Evolutionary conservation across 2,329 filamentous ascomycete species (phyloP), one percentile per base, ranked within the genome.

Genomic region (Stromatinia cepivora): DNA sequence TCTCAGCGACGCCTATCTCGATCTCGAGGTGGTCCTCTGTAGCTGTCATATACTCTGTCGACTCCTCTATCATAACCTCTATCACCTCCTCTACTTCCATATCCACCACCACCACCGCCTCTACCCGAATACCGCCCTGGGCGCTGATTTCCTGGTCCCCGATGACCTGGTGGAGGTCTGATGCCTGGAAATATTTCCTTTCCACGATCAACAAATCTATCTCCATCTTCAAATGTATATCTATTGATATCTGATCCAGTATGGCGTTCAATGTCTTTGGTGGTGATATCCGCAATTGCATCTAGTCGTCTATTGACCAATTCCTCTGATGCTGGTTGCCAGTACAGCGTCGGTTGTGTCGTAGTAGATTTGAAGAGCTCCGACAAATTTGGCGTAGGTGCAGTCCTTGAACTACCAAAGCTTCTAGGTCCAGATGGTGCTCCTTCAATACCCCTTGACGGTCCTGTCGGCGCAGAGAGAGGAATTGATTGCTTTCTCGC

Each of bases 141-240:
- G 11, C 39, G 57, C 28, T 56, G 62, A 45, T 25, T 53, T 57
- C 50, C 53, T 52, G 71, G 68, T 67, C 77, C 79, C 69, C 75
- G 77, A 46, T 81, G 80, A 13, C 81, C 79, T 28, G 79, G 80
- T 28, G 87, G 87, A 34, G 86, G 87, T 34, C 87, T 82, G 71
- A 90, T 88, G 22, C 87, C 87, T 61, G 87, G 81, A 76, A 90
- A 90, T 50, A 89, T 87, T 77, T 93, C 91, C 22, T 87, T 87
- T 20, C 91, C 91, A 67, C 89, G 84, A 77, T 93, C 90, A 57
- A 93, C 90, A 67, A 93, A 87, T 8, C 80, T 76, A 70, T 89
- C 87, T 0, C 83, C 84, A 69, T 88, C 82, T 78, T 93, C 90
- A 74, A 93, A 93, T 0, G 89, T 90, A 77, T 92, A 93, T 45